Evolutionary conservation across 768 basidiomycete genomes (phyloP).

Genomic region (Melanogaster broomeanus): DNA sequence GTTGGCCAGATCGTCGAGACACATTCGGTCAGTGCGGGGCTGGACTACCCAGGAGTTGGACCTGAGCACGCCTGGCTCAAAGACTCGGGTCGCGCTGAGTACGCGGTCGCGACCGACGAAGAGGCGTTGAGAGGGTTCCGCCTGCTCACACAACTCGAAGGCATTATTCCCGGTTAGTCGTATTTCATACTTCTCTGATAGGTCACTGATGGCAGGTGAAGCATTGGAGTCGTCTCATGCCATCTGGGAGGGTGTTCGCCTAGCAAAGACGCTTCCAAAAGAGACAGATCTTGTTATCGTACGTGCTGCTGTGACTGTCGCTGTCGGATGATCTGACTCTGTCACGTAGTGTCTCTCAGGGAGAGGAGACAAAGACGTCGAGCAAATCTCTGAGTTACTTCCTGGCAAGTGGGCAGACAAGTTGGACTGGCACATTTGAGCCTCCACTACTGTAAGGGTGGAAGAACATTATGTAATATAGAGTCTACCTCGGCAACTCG

Average conservation of each 20-base stretch:
- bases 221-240: conserved; percentile 96
- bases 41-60: conserved; percentile 97
- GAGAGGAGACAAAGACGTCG: conserved; percentile 97
- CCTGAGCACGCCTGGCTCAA: conserved; percentile 99
- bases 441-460: neutral
- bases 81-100: conserved; percentile 91
- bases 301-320: conserved; percentile 36
- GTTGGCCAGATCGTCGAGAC: conserved; percentile 96
- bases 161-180: conserved; percentile 88
- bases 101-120: conserved; percentile 91
- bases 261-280: conserved; percentile 83
- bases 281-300: conserved; percentile 91
- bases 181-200: neutral
- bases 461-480: neutral
- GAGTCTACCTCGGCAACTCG: neutral
- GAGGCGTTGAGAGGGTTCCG: conserved; percentile 92
- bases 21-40: conserved; percentile 93
- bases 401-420: conserved; percentile 93
- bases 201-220: conserved; percentile 28
- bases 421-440: conserved; percentile 86
- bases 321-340: conserved; percentile 8
- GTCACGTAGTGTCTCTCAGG: conserved; percentile 80
- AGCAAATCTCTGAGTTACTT: conserved; percentile 91
- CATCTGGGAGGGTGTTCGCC: conserved; percentile 86
- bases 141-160: conserved; percentile 88